Evolutionary conservation across 2,329 filamentous ascomycete genomes (phyloP).

Genomic region (Daldinia eschscholtzii): DNA sequence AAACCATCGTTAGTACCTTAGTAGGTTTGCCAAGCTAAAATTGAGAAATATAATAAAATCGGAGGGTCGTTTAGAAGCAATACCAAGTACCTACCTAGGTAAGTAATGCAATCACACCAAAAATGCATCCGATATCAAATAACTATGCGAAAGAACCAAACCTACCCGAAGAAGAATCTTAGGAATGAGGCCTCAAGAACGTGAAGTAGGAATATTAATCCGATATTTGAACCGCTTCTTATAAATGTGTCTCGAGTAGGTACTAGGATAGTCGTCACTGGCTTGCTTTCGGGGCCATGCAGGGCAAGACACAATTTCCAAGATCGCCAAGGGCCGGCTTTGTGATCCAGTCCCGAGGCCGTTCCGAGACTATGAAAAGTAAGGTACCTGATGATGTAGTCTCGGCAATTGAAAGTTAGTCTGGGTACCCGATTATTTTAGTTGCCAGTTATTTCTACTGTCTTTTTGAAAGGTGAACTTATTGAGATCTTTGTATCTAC

Average conservation of each 20-base stretch:
- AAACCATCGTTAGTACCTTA: too few species aligned
- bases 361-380: constrained; percentile 4
- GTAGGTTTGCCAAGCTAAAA: neutral
- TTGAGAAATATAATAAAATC: neutral
- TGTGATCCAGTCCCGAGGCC: constrained; percentile 10
- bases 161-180: neutral
- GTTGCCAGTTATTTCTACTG: neutral
- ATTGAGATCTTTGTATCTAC: neutral
- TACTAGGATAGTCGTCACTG: neutral
- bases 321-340: constrained; percentile 30
- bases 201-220: neutral
- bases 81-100: neutral
- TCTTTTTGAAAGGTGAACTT: neutral
- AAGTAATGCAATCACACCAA: neutral
- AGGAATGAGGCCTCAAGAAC: neutral
- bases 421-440: neutral
- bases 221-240: neutral
- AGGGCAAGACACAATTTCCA: constrained; percentile 16
- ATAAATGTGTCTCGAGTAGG: neutral
- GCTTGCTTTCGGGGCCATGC: constrained; percentile 17
- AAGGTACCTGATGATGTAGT: constrained; percentile 11
- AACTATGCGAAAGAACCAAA: neutral
- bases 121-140: neutral
- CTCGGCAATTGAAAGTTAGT: constrained; percentile 10
- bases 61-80: neutral